Evolutionary conservation across 2,329 filamentous ascomycete species (phyloP), one percentile per base, ranked within the genome.

Genomic region (Aschersonia sp.): DNA sequence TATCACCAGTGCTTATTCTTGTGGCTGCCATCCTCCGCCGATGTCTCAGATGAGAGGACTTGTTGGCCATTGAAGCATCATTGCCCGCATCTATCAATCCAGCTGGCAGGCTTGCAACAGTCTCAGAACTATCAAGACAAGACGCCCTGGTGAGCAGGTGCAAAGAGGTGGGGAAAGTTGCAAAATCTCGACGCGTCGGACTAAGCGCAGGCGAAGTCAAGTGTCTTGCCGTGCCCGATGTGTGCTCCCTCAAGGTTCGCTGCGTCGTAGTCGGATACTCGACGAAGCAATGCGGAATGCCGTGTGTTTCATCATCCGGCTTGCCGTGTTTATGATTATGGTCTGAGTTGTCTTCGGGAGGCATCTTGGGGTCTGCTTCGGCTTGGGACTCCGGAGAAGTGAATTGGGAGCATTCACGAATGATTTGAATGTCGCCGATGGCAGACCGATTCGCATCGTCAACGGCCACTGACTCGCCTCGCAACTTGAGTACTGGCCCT

Each of bases 1-100:
- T 22, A 22, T 22, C 22, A 22, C 22, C 22, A 22, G 22, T 22
- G 22, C 22, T 22, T 22, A 60, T 57, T 6, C 51, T 47, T 42
- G 53, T 45, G 29, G 57, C 54, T 30, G 60, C 58, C 42, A 49
- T 45, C 11, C 58, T 59, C 32, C 58, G 56, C 31, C 55, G 55
- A 43, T 64, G 60, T 9, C 57, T 48, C 32, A 8, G 11, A 29
- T 43, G 39, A 5, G 35, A 37, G 35, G 35, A 12, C 8, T 37
- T 37, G 35, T 12, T 8, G 12, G 12, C 12, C 12, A 12, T 12
- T 8, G 8, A 31, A 49, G 42, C 31, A 12, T 44, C 37, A n/a
- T 44, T 39, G 14, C 31, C 9, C 6, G 8, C 22, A 14, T 52
- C 52, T n/a, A 41, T 30, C 31, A 33, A 30, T 14, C 41, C 30